Evolutionary conservation across 1,284 basidiomycete genomes (phyloP).

Genomic region (Vanrija sp.): DNA sequence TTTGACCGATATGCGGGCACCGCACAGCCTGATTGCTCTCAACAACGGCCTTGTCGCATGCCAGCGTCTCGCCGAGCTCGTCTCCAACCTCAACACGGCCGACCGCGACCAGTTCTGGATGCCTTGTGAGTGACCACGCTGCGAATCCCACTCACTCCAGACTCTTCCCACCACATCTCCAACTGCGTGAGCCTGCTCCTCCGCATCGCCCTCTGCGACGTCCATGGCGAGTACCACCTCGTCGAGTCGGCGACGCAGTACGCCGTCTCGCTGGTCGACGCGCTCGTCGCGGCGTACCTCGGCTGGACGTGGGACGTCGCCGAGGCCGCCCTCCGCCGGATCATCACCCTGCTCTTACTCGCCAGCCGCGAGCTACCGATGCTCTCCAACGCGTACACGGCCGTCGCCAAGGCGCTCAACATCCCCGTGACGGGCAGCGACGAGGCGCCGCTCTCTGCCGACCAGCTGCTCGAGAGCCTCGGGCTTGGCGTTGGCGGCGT

Average conservation of each 20-base stretch:
- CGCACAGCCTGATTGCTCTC: conserved; percentile 9
- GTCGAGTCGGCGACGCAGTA: background rate
- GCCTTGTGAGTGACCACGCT: conserved; percentile 22
- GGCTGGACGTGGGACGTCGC: conserved; percentile 28
- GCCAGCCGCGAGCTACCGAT: conserved; percentile 16
- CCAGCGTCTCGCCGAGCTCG: conserved; percentile 15
- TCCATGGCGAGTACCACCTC: background rate
- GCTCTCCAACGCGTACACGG: conserved; percentile 10
- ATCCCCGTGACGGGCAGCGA: background rate
- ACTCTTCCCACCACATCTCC: conserved; percentile 33
- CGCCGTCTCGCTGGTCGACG: conserved; percentile 6
- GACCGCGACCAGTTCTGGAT: conserved; percentile 30
- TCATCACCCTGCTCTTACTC: conserved; percentile 18
- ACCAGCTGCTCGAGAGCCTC: conserved; percentile 6
- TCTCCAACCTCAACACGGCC: conserved; percentile 8
- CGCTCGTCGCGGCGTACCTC: conserved; percentile 3
- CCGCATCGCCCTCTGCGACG: conserved; percentile 15
- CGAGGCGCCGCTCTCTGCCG: background rate
- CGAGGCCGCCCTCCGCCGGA: conserved; percentile 26
- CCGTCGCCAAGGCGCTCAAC: conserved; percentile 12
- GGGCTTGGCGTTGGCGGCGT: background rate
- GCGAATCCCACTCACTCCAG: conserved; percentile 9
- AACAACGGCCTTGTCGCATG: conserved; percentile 11
- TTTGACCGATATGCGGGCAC: background rate
- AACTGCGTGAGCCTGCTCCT: conserved; percentile 26